A percentile compares a stretch with the other conserved stretches of the same genome.
These are phyloP conservation scores for Salix suchowensis DNA, from an alignment of 345 rosid species.

Conservation along the genomic window DNA sequence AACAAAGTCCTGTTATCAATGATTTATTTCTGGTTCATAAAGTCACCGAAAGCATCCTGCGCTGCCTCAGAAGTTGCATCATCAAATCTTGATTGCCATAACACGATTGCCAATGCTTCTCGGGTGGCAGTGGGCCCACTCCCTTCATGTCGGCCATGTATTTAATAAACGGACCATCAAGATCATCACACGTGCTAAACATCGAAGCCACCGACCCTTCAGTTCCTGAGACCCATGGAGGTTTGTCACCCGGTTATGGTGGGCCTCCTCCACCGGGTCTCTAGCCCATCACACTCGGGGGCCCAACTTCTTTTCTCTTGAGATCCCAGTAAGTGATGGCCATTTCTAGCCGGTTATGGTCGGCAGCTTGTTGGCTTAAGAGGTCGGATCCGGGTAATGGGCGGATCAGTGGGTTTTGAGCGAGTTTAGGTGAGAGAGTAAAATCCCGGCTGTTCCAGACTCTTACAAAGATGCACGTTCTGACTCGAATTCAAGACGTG, in stretches of 20 bases:
- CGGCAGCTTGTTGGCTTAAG: no score
- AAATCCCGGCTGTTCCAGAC: fast-evolving
- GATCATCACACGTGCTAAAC: slow-evolving; percentile 37
- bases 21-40: neutral
- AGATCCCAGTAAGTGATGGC: slow-evolving; percentile 22
- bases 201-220: slow-evolving; percentile 17
- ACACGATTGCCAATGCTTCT: slow-evolving; percentile 22
- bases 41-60: slow-evolving; percentile 20
- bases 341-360: slow-evolving; percentile 7
- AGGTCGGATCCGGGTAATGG: no score
- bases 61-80: slow-evolving; percentile 19
- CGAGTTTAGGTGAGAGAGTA: no score
- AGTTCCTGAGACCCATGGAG: slow-evolving; percentile 29
- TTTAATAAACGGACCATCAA: slow-evolving; percentile 29
- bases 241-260: slow-evolving; percentile 31
- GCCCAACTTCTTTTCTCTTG: slow-evolving; percentile 2
- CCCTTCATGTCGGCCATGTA: slow-evolving; percentile 37
- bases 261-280: slow-evolving; percentile 14
- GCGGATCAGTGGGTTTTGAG: no score
- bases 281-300: neutral
- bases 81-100: slow-evolving; percentile 21
- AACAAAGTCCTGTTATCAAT: no score
- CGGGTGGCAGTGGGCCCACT: slow-evolving; percentile 42
- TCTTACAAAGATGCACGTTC: no score
- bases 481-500: no score